Evolutionary conservation across 2,329 filamentous ascomycete genomes (phyloP).

Genomic region (Fusarium tjaetaba): DNA sequence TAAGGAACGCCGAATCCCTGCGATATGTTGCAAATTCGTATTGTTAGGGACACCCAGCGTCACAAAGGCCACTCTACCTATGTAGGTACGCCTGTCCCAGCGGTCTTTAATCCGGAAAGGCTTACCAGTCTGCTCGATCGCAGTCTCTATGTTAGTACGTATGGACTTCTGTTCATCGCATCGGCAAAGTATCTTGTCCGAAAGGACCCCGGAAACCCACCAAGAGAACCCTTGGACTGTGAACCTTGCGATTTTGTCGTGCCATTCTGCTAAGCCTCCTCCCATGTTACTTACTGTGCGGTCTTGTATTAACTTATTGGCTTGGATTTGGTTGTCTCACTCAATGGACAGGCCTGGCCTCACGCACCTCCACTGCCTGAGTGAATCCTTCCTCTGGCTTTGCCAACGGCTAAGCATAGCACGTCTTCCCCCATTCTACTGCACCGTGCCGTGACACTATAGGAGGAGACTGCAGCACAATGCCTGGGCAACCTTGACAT

Average conservation of each 20-base stretch:
- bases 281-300: not conserved
- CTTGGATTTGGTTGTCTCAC: constrained; percentile 30
- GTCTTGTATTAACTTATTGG: not conserved
- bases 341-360: constrained; percentile 9
- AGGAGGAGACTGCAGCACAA: not conserved
- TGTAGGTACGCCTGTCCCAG: not conserved
- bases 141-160: not conserved
- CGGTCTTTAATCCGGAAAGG: not conserved
- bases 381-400: constrained; percentile 7
- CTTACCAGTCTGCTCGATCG: not conserved
- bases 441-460: constrained; percentile 19
- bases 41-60: constrained; percentile 7
- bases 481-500: constrained; percentile 21
- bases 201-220: constrained; percentile 13
- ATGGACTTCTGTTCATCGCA: constrained; percentile 14
- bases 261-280: constrained; percentile 22
- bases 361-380: not conserved
- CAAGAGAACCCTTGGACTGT: constrained; percentile 28
- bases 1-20: constrained; percentile 16
- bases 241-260: constrained; percentile 15
- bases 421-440: constrained; percentile 7
- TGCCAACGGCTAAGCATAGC: constrained; percentile 16
- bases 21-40: constrained; percentile 9
- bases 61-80: not conserved
- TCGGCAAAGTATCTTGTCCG: constrained; percentile 13